Evolutionary conservation across 345 rosid species (phyloP), one percentile per base, ranked within the genome.

Genomic region (Populus simonii): DNA sequence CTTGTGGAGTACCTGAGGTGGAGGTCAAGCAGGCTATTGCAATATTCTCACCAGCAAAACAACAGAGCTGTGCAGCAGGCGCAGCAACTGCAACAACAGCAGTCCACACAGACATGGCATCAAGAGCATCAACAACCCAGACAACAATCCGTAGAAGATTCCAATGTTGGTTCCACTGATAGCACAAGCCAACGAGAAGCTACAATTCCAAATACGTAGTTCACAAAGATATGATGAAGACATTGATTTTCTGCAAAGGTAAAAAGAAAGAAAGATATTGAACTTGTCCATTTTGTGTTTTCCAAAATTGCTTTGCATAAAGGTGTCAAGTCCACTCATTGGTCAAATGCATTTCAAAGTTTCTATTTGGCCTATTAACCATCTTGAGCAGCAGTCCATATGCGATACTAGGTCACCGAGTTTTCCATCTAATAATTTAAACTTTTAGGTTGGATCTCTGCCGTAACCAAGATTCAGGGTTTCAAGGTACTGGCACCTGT

Each of bases 1-100:
- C 76, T 88, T 1, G 74, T 88, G 73, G 92, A 86, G 82, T 88
- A 83, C 76, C 83, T 84, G 66, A 84, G 84, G 75, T 88, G 90
- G 92, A 77, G 87, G 79, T 38, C 68, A 38, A 81, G 81, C 65
- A 75, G 90, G 84, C 90, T 57, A 29, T 73, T 63, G 17, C 80
- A 70, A 36, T 69, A 81, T 22, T 45, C 73, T 10, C 83, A 55
- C 55, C 83, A 33, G 53, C 83, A 72, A 25, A 68, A 36, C 0
- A 70, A 53, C 45, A 59, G 79, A 71, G 72, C 79, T 66, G 25
- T 43, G 59, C 86, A 79, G 81, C 86, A 71, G 20, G 81, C 36
- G 63, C 83, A 67, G 22, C 72, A 23, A 38, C 63, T 23, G 29
- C 63, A 59, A 59, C 63, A 57, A 8, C 62, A 59, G 11, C 63